Base-by-base conservation (phyloP, 495 filamentous ascomycete species). In the Penicillium daleae region DNA sequence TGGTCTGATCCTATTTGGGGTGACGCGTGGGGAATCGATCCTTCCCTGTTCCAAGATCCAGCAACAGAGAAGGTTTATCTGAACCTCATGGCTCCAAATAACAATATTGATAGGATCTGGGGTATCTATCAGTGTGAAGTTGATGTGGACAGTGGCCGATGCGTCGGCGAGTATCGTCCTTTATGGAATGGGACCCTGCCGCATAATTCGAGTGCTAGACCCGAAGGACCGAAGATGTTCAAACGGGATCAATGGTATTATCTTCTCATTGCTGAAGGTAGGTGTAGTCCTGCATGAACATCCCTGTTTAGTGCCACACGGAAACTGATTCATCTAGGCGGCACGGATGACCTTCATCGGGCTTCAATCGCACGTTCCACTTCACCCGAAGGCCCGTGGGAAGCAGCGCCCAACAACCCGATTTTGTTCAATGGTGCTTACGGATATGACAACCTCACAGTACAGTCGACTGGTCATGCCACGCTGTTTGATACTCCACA, bases 381-480 rank as follows among this genome's bases (percentile, higher is more conserved):
- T 27, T 49, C 46, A 4, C 46, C 46, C 2, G 46, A 49, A 17
- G 46, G 46, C 12, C 46, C 46, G 0, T 49, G 46, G 46, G 46
- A 49, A 27, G 10, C 46, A 17, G 24, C 21, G 12, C 46, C 46
- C 6, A 49, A 49, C 24, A 49, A 49, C 17, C 46, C 46, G 13
- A 24, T 49, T 4, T 6, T 49, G 21, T 49, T 26, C 46, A 49
- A 49, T 7, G 46, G 46, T 27, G 46, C 46, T 7, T 49, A 49
- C 24, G 46, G 46, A 24, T 49, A 26, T 27, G 46, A 49, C 6
- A 49, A 49, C 13, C 46, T 49, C 46, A 49, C 46, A 2, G 46
- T 49, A 4, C 46, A 49, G 46, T 49, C 46, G 46, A 49, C 46
- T 17, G 46, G 46, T 26, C 46, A 49, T 27, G 46, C 46, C 10